These are phyloP conservation scores for Eucalyptus viminalis DNA, from an alignment of 345 rosid genomes.

Conservation along the genomic window DNA sequence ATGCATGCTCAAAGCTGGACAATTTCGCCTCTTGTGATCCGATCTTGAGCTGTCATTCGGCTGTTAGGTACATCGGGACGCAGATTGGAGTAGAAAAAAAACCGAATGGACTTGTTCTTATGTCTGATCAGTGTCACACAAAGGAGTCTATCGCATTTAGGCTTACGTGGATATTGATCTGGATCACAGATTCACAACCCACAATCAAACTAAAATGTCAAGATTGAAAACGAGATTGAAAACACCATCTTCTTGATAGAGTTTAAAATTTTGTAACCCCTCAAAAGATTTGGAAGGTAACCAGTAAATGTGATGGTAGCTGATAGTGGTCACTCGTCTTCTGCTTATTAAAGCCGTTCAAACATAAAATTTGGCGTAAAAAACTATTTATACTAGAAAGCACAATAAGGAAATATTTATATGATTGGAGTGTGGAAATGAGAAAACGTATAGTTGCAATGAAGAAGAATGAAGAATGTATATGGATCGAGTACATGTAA, in stretches of 20 bases:
- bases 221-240: neutral
- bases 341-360: neutral
- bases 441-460: neutral
- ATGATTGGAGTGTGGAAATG: neutral
- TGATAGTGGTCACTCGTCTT: neutral
- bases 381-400: neutral
- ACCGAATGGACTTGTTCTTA: neutral
- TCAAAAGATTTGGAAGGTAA: neutral
- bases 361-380: neutral
- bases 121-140: neutral
- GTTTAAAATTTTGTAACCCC: neutral
- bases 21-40: neutral
- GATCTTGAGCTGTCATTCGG: neutral
- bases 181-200: neutral
- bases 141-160: neutral
- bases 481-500: neutral
- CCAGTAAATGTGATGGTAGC: neutral
- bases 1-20: neutral
- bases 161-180: neutral
- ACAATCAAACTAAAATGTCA: neutral
- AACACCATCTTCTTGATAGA: neutral
- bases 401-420: neutral
- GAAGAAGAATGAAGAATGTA: neutral
- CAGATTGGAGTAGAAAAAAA: neutral
- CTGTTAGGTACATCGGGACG: neutral